phyloP scores from a whole-genome alignment of 2,329 filamentous ascomycete genomes.

The Myriosclerotinia scirpicola region DNA sequence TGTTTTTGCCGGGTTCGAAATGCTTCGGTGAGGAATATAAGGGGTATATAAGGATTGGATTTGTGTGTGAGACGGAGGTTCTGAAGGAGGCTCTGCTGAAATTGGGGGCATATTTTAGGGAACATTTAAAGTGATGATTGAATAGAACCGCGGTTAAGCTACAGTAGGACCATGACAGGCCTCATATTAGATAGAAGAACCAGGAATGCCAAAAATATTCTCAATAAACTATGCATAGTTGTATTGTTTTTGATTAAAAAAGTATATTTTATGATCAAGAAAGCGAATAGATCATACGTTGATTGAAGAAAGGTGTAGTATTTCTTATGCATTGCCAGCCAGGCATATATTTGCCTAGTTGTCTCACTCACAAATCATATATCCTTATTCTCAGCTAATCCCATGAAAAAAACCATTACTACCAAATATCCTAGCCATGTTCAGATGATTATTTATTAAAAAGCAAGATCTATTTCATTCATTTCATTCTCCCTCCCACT shows the following conservation, averaged over 20 bases:
- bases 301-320: neutral
- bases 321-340: neutral
- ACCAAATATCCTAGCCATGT: no score
- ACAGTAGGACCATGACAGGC: neutral
- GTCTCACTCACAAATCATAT: no score
- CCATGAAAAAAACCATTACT: no score
- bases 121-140: constrained; percentile 26
- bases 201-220: neutral
- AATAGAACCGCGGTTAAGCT: neutral
- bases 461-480: no score
- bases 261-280: neutral
- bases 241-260: neutral
- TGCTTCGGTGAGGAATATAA: constrained; percentile 75
- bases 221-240: neutral
- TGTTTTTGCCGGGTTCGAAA: constrained; percentile 70
- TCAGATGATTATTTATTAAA: no score
- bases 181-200: neutral
- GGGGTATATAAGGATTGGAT: constrained; percentile 77
- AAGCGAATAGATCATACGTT: neutral
- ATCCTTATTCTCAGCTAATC: no score
- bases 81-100: constrained; percentile 62
- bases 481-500: no score
- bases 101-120: constrained; percentile 35
- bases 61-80: constrained; percentile 69
- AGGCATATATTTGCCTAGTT: neutral